Evolutionary conservation across 2,329 filamentous ascomycete genomes (phyloP).

Genomic region (Talaromyces verruculosus): DNA sequence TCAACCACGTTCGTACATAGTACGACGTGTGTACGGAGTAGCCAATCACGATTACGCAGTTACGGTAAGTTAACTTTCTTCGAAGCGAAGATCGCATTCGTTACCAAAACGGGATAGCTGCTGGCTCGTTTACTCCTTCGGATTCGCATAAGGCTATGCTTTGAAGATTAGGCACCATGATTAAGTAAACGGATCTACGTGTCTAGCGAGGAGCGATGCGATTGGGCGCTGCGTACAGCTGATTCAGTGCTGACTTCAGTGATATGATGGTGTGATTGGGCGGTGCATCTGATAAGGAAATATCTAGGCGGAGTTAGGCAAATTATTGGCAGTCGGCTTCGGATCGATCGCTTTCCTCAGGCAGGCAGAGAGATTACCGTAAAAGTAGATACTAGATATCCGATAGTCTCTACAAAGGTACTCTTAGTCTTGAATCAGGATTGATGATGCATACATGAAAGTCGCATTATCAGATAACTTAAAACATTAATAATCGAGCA

Average conservation of each 20-base stretch:
- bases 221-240: not conserved
- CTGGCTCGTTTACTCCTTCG: not conserved
- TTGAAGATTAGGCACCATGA: conserved; percentile 5
- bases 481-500: conserved; percentile 1
- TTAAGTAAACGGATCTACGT: not conserved
- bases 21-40: not conserved
- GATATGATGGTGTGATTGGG: not conserved
- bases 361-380: not conserved
- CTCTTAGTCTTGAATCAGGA: not conserved
- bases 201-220: not conserved
- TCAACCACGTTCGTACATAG: no score
- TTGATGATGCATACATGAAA: not conserved
- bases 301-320: not conserved
- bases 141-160: not conserved
- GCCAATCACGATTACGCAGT: not conserved
- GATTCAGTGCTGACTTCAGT: not conserved
- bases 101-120: conserved; percentile 4
- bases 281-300: not conserved
- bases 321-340: no score
- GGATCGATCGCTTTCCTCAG: not conserved
- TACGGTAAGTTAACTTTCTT: not conserved
- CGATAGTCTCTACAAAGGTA: not conserved
- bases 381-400: not conserved
- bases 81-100: not conserved
- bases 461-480: no score